Evolutionary conservation across 345 rosid species (phyloP), one percentile per base, ranked within the genome.

Genomic region (Camelina sativa): DNA sequence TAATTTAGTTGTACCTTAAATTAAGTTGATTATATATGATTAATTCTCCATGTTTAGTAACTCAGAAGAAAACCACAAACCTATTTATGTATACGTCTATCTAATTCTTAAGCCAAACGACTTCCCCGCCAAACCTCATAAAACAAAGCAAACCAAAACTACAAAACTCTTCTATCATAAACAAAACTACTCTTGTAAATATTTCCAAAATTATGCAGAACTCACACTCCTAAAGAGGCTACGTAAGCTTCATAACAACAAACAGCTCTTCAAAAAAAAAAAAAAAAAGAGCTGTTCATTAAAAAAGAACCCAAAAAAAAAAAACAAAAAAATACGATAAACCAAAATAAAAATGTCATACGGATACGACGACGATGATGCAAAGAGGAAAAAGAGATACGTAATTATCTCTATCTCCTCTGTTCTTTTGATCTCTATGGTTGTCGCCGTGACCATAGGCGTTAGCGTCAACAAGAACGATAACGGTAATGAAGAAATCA

Each of bases 381-480:
- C 71, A 8, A 65, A 72, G 57, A 85, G 58, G 67, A 82, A 80
- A 66, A 90, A 67, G 85, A 82, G 87, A 66, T 12, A 82, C 16
- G 75, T 75, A 15, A 34, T 79, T 1, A 80, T 82, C 28, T 85
- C 76, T 11, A 61, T 84, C 50, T 86, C 85, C 52, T 77, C 89
- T 15, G 40, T 80, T 67, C 84, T 92, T 37, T 76, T 87, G 17
- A 81, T 84, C 41, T 80, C 86, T 5, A 76, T 84, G 85, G 87
- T 85, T 68, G 69, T 84, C 1, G 91, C 89, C 0, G 89, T 86
- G 11, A 70, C 88, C 0, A 65, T 85, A 2, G 82, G 90, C 5
- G 73, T 86, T 19, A 65, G 23, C 53, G 35, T 62, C 8, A 78
- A 55, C 41, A 76, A 60, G 17, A 11, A 32, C 10, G 56, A 46